Evolutionary conservation across 805 yeast species (phyloP), one percentile per base, ranked within the genome.

Genomic region (Ogataea haglerorum): DNA sequence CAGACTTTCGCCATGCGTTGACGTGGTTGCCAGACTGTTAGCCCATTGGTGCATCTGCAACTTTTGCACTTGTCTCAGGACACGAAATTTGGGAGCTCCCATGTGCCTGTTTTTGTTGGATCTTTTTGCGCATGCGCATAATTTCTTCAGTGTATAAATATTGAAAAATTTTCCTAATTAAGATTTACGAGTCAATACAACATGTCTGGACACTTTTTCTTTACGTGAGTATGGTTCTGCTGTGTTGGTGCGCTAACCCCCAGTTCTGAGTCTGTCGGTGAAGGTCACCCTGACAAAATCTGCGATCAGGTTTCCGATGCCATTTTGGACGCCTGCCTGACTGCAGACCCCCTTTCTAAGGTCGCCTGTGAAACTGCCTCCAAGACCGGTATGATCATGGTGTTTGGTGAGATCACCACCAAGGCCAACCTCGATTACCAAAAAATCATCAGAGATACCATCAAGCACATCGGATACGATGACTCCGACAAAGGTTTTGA

Each of bases 281-380:
- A 85, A 71, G 95, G 95, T 64, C 95, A 85, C 78, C 95, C 95
- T 64, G 95, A 85, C 68, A 85, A 85, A 79, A 85, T 85, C 72
- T 95, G 99, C 76, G 99, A 93, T 73, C 99, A 93, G 78, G 96
- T 93, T 56, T 85, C 95, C 43, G 99, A 93, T 66, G 99, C 99
- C 61, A 87, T 93, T 62, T 78, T 93, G 58, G 99, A 93, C 64
- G 99, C 99, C 56, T 91, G 98, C 78, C 75, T 93, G 59, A 80
- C 86, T 42, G 95, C 74, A 56, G 99, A 93, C 70, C 99, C 99
- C 48, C 77, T 87, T 59, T 93, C 99, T 56, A 93, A 93, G 77
- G 99, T 93, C 66, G 99, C 96, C 36, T 93, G 99, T 77, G 99
- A 93, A 73, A 87, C 99, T 47, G 98, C 99, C 53, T 84, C 98